Conservation (phyloP, 2,329 filamentous ascomycete genomes). For the Talaromyces verruculosus region DNA sequence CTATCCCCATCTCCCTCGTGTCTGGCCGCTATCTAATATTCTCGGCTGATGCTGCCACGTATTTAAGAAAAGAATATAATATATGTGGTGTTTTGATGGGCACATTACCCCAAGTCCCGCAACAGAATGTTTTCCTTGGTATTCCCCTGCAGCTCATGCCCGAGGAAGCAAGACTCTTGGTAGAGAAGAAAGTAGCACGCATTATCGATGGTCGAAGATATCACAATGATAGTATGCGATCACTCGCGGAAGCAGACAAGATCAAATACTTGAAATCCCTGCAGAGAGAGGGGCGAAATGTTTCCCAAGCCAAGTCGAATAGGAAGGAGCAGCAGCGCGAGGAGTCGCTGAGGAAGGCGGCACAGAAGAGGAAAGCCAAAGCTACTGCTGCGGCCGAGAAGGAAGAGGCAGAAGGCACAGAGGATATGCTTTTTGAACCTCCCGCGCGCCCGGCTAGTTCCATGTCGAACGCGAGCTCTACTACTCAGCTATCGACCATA, state of each 20-base stretch:
- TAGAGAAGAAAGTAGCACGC: constrained; percentile 73
- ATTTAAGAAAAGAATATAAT: constrained; percentile 74
- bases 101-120: constrained; percentile 85
- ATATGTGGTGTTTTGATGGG: constrained; percentile 85
- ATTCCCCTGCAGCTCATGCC: constrained; percentile 85
- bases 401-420: constrained; percentile 19
- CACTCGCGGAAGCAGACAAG: constrained; percentile 59
- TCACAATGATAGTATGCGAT: constrained; percentile 65
- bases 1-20: constrained; percentile 77
- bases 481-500: constrained; percentile 26
- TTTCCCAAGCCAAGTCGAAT: constrained; percentile 47
- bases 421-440: constrained; percentile 31
- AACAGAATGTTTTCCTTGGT: constrained; percentile 91
- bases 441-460: constrained; percentile 14
- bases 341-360: constrained; percentile 52
- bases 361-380: constrained; percentile 32
- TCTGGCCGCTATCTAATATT: constrained; percentile 84
- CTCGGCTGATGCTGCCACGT: constrained; percentile 75
- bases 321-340: constrained; percentile 53
- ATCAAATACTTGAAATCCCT: constrained; percentile 61
- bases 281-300: constrained; percentile 55
- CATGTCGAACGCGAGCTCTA: constrained; percentile 22
- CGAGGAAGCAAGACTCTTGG: constrained; percentile 80
- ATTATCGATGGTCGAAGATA: constrained; percentile 75
- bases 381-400: constrained; percentile 12